Evolutionary conservation across 75 land plant species (phyloP).

Genomic region (Cryptomeria japonica): DNA sequence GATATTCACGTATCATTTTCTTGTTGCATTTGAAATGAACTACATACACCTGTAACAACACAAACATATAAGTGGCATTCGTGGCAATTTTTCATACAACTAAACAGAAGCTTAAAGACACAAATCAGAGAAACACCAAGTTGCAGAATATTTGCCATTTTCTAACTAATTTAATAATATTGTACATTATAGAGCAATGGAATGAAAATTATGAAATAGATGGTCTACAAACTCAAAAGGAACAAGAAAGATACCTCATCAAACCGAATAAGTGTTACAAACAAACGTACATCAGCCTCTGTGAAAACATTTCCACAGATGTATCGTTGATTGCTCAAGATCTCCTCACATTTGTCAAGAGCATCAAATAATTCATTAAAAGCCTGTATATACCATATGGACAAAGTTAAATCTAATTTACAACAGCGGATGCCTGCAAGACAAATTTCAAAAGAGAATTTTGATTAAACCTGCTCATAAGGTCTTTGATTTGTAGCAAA

Average conservation of each 20-base stretch:
- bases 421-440: background rate
- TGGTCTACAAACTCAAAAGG: background rate
- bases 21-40: slow-evolving; percentile 96
- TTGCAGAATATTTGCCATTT: background rate
- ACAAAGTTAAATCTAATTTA: background rate
- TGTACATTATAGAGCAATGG: background rate
- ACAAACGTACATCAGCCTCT: slow-evolving; percentile 85
- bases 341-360: slow-evolving; percentile 78
- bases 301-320: slow-evolving; percentile 73
- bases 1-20: slow-evolving; percentile 72
- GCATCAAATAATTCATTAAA: slow-evolving; percentile 60
- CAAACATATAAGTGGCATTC: slow-evolving; percentile 10
- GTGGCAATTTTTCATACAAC: background rate
- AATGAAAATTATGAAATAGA: background rate
- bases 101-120: background rate
- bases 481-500: slow-evolving; percentile 77
- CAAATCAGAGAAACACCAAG: background rate
- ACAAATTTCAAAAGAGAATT: background rate
- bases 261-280: slow-evolving; percentile 85
- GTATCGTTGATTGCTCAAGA: slow-evolving; percentile 70
- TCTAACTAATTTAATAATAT: background rate
- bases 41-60: slow-evolving; percentile 55
- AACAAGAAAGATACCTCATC: slow-evolving; percentile 54
- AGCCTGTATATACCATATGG: slow-evolving; percentile 40
- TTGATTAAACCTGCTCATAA: slow-evolving; percentile 46